Conservation (phyloP, 2,329 filamentous ascomycete species). For the Venturia oleaginea region DNA sequence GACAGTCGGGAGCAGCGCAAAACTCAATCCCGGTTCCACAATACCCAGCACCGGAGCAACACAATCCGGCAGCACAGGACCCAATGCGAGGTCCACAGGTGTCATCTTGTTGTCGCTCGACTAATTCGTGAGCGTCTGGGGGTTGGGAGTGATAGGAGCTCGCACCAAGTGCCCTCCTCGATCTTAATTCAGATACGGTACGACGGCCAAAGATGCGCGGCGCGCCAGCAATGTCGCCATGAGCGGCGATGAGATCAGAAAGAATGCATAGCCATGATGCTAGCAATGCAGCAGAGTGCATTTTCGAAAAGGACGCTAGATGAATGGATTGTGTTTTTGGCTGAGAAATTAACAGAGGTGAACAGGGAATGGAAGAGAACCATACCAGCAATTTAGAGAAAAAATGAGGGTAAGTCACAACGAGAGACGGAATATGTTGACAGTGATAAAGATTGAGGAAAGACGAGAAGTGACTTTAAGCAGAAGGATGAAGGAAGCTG, state of each 20-base stretch:
- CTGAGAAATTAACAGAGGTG: not conserved
- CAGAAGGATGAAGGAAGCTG: not conserved
- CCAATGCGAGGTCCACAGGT: constrained; percentile 12
- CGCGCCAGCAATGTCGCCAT: not conserved
- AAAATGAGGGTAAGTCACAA: not conserved
- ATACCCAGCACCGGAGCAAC: constrained; percentile 29
- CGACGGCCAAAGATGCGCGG: constrained; percentile 3
- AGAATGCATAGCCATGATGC: not conserved
- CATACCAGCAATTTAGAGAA: too few species aligned
- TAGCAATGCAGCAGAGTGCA: not conserved
- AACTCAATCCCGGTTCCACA: constrained; percentile 47
- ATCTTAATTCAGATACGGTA: not conserved
- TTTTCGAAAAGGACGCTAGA: not conserved
- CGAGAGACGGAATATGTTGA: not conserved
- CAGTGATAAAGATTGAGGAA: not conserved
- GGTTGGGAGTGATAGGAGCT: not conserved
- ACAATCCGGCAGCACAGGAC: constrained; percentile 12
- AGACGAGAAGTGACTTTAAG: not conserved
- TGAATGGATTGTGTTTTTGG: not conserved
- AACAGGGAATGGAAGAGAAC: not conserved
- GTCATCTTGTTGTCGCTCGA: not conserved
- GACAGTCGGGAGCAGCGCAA: constrained; percentile 53
- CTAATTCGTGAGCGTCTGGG: not conserved
- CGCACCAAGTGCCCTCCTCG: not conserved
- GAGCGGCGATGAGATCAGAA: not conserved